A percentile compares a stretch with the other conserved stretches of the same genome.
Evolutionary conservation across 139 green algal genomes (phyloP).

Genomic region (Coelastrella sp.): DNA sequence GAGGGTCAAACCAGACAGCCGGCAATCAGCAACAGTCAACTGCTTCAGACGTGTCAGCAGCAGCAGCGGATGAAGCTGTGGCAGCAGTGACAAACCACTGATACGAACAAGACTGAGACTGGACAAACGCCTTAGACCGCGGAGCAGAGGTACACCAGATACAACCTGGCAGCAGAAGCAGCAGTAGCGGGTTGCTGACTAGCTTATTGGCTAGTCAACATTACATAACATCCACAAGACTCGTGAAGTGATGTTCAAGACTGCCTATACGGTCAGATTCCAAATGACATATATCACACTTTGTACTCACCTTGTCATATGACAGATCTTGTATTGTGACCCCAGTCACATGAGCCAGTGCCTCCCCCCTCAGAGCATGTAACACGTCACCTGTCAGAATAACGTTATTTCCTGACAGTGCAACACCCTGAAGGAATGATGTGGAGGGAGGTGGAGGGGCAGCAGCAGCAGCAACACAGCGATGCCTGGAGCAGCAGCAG

Average conservation of each 20-base stretch:
- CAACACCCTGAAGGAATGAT: too few species aligned
- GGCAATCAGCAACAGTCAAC: background rate
- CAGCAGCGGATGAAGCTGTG: slow-evolving; percentile 42
- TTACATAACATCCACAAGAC: background rate
- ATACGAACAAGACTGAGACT: background rate
- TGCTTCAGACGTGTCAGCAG: background rate
- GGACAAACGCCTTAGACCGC: background rate
- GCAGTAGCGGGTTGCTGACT: background rate
- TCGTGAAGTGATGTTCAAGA: too few species aligned
- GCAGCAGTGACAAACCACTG: slow-evolving; percentile 13
- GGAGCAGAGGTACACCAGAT: background rate
- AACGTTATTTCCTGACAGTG: background rate
- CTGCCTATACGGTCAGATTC: too few species aligned
- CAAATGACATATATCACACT: too few species aligned
- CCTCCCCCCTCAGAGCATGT: background rate
- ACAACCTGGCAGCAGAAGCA: slow-evolving; percentile 10
- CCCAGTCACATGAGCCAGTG: background rate
- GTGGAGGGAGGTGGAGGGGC: too few species aligned
- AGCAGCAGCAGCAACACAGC: background rate
- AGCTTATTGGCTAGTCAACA: background rate
- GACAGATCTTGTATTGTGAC: background rate
- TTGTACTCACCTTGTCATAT: slow-evolving; percentile 15
- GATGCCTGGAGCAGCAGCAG: background rate
- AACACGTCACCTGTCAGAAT: slow-evolving; percentile 10
- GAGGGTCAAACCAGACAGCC: background rate